Evolutionary conservation across 331 rosid species (phyloP).

Genomic region (Phaseolus coccineus): DNA sequence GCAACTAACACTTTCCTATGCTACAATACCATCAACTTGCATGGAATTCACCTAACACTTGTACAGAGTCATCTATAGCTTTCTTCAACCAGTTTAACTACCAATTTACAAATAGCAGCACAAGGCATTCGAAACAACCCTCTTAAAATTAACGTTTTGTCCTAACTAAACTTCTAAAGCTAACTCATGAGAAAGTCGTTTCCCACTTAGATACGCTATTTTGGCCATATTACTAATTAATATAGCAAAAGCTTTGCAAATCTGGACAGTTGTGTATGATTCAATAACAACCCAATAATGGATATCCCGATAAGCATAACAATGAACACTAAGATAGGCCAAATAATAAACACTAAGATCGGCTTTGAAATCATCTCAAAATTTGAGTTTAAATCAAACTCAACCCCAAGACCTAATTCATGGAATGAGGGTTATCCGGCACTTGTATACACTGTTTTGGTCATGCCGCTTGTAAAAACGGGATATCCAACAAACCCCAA

Average conservation of each 20-base stretch:
- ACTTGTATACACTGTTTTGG: background rate
- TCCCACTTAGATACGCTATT: background rate
- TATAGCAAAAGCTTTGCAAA: background rate
- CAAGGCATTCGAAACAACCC: slow-evolving; percentile 24
- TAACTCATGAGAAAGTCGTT: background rate
- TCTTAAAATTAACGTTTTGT: background rate
- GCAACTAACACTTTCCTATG: background rate
- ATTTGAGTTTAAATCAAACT: background rate
- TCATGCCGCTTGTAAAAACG: background rate
- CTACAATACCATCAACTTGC: background rate
- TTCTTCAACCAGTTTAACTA: slow-evolving; percentile 13
- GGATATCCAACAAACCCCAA: background rate
- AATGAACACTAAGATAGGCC: background rate
- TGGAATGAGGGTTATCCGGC: background rate
- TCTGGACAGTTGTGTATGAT: background rate
- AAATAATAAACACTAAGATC: background rate
- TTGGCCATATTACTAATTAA: background rate
- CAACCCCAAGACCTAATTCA: background rate
- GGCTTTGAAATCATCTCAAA: background rate
- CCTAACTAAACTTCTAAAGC: background rate
- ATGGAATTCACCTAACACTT: slow-evolving; percentile 19
- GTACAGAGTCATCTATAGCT: background rate
- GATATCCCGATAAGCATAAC: background rate
- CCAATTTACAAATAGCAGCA: background rate
- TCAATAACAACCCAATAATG: background rate